Evolutionary conservation across 768 basidiomycete genomes (phyloP).

Genomic region (Amanita rubescens): DNA sequence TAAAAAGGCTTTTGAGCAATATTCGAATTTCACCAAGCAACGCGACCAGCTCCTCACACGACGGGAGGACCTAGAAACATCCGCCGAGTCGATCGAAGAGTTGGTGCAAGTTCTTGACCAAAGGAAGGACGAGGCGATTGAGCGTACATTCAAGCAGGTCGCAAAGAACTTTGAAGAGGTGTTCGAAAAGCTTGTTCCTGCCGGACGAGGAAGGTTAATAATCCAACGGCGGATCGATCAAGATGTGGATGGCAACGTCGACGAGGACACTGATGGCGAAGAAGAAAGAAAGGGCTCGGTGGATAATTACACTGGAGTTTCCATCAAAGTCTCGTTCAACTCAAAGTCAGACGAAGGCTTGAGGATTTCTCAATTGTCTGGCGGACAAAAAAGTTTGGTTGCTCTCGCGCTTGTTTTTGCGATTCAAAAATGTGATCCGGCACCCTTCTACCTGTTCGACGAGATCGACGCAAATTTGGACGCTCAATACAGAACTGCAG

Average conservation of each 20-base stretch:
- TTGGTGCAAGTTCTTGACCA: slow-evolving; percentile 92
- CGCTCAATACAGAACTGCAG: slow-evolving; percentile 95
- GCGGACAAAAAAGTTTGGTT: slow-evolving; percentile 95
- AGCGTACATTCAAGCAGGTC: slow-evolving; percentile 97
- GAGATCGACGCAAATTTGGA: slow-evolving; percentile 99
- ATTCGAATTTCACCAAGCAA: slow-evolving; percentile 96
- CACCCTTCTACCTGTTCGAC: slow-evolving; percentile 99
- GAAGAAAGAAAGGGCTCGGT: slow-evolving; percentile 53
- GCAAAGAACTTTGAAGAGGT: slow-evolving; percentile 96
- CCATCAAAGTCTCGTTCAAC: slow-evolving; percentile 98
- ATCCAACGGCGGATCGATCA: slow-evolving; percentile 91
- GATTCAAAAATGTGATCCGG: slow-evolving; percentile 98
- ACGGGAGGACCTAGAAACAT: slow-evolving; percentile 86
- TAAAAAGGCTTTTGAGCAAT: slow-evolving; percentile 99
- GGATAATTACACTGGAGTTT: slow-evolving; percentile 94
- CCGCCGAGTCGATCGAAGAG: slow-evolving; percentile 84
- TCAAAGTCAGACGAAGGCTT: slow-evolving; percentile 96
- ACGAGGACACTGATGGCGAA: slow-evolving; percentile 45
- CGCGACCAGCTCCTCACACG: slow-evolving; percentile 84
- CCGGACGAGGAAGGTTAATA: slow-evolving; percentile 83
- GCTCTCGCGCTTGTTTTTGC: slow-evolving; percentile 96
- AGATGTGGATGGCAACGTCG: slow-evolving; percentile 70
- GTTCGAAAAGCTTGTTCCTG: slow-evolving; percentile 93
- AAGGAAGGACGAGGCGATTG: slow-evolving; percentile 97
- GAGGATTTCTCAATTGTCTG: slow-evolving; percentile 93